phyloP scores from a whole-genome alignment of 1,284 basidiomycete genomes.

The Fomitopsis palustris region DNA sequence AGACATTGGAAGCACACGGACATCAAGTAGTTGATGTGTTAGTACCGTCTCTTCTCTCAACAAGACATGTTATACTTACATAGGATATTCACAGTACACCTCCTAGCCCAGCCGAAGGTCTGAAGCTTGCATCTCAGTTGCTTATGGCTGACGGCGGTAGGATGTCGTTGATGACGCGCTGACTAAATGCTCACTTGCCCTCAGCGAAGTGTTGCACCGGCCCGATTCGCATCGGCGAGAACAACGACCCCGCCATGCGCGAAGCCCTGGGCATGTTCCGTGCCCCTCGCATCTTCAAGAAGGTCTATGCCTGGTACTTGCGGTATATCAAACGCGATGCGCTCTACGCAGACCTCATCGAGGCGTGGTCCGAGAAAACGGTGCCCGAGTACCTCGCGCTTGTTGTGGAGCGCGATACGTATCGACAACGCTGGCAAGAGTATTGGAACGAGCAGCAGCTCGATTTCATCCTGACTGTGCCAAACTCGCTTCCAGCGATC shows the following conservation, averaged over 20 bases:
- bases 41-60: constrained; percentile 12
- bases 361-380: constrained; percentile 39
- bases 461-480: constrained; percentile 60
- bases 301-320: constrained; percentile 37
- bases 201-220: constrained; percentile 23
- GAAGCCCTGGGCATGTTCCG: constrained; percentile 27
- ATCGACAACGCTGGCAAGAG: constrained; percentile 36
- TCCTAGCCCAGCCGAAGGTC: constrained; percentile 36
- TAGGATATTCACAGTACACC: constrained; percentile 24
- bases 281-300: constrained; percentile 38
- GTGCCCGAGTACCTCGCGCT: constrained; percentile 58
- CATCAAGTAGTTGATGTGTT: constrained; percentile 50
- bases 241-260: constrained; percentile 43
- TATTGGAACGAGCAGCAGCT: constrained; percentile 31
- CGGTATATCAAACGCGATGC: constrained; percentile 26
- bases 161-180: neutral
- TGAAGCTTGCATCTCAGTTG: constrained; percentile 35
- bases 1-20: constrained; percentile 41
- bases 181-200: neutral
- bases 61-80: neutral
- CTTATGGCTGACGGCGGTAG: constrained; percentile 36
- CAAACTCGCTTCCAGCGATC: constrained; percentile 55
- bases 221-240: constrained; percentile 38
- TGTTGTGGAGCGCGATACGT: constrained; percentile 51
- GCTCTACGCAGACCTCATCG: constrained; percentile 38